These are phyloP conservation scores for Nadsonia starkeyi-henricii DNA, from an alignment of 1,139 yeast genomes.

Conservation along the genomic window DNA sequence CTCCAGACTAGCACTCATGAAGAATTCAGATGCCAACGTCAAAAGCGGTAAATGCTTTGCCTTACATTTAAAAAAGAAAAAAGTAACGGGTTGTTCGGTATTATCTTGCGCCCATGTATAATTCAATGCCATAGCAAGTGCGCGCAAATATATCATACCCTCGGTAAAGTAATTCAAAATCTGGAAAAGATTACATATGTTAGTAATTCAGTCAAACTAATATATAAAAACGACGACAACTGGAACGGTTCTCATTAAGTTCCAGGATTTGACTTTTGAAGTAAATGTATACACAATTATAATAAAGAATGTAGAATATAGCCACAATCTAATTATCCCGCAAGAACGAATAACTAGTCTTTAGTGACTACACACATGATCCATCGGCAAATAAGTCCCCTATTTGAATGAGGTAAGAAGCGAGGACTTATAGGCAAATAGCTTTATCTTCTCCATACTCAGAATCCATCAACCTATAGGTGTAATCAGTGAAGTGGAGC, in stretches of 20 bases:
- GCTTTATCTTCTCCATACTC: background rate
- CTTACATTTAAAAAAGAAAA: constrained; percentile 20
- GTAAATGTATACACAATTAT: background rate
- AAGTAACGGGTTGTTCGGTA: constrained; percentile 17
- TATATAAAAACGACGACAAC: no score
- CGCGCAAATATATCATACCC: background rate
- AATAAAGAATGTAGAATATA: background rate
- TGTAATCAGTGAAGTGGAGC: background rate
- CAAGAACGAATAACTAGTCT: background rate
- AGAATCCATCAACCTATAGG: background rate
- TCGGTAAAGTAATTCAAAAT: background rate
- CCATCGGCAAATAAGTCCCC: background rate
- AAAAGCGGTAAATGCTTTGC: constrained; percentile 24
- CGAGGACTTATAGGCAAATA: background rate
- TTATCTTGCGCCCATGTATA: constrained; percentile 27
- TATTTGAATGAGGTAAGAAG: background rate
- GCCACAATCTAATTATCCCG: background rate
- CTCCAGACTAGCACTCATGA: constrained; percentile 17
- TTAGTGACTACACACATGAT: background rate
- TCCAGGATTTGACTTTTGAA: no score
- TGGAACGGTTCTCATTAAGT: no score
- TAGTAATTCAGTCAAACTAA: no score
- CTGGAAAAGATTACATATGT: background rate
- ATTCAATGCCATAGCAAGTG: constrained; percentile 18
- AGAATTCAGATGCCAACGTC: constrained; percentile 16